Percentiles rank a stretch among this genome's conserved stretches.
Evolutionary conservation across 75 land plant species (phyloP).

Genomic region (Pinus taeda): DNA sequence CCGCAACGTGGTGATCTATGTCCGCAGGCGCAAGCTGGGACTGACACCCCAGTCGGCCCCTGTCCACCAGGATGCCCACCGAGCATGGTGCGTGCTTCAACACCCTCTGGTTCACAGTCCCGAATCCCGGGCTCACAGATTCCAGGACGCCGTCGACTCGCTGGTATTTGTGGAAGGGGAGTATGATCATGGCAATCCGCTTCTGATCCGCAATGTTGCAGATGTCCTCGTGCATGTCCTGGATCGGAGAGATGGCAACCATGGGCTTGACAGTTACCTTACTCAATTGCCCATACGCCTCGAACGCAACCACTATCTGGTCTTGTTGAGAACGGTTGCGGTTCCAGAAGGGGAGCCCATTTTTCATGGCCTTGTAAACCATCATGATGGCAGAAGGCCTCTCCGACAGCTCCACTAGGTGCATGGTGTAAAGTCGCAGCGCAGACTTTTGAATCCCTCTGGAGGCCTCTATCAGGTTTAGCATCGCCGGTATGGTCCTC

Average conservation of each 20-base stretch:
- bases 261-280: slow-evolving; percentile 51
- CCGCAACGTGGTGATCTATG: slow-evolving; percentile 34
- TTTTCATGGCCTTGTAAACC: neutral
- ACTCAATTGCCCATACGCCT: slow-evolving; percentile 54
- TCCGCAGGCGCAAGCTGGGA: slow-evolving; percentile 10
- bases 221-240: slow-evolving; percentile 71
- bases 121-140: slow-evolving; percentile 40
- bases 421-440: slow-evolving; percentile 67
- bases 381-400: slow-evolving; percentile 33
- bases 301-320: slow-evolving; percentile 44
- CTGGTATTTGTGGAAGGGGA: slow-evolving; percentile 70
- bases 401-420: slow-evolving; percentile 70
- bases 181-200: slow-evolving; percentile 46
- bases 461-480: slow-evolving; percentile 64
- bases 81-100: slow-evolving; percentile 65
- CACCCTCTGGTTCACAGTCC: slow-evolving; percentile 45
- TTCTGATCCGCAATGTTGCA: slow-evolving; percentile 50
- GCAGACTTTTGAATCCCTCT: slow-evolving; percentile 42
- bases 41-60: slow-evolving; percentile 41
- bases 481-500: slow-evolving; percentile 58
- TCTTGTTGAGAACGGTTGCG: slow-evolving; percentile 9
- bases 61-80: slow-evolving; percentile 60
- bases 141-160: slow-evolving; percentile 62
- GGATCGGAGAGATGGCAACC: slow-evolving; percentile 65
- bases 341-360: slow-evolving; percentile 46